Evolutionary conservation across 208 protist species (phyloP).

Genomic region (Trypanosoma theileri): DNA sequence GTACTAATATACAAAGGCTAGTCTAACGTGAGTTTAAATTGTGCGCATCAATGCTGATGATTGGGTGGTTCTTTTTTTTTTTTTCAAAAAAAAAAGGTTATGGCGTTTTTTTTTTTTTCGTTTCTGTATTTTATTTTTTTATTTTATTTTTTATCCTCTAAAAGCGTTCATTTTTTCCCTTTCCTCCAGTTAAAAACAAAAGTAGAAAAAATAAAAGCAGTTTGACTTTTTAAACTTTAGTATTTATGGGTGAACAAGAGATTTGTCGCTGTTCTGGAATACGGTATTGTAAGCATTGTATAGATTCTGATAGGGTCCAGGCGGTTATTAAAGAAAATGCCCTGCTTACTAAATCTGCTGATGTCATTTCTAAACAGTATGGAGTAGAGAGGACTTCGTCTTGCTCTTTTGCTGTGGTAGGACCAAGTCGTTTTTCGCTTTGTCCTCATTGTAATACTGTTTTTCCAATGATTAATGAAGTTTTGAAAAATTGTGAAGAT

Average conservation of each 20-base stretch:
- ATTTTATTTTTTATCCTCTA: neutral
- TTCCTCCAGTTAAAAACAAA: no score
- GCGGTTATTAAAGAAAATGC: conserved; percentile 43
- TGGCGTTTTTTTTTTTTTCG: neutral
- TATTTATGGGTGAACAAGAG: conserved; percentile 13
- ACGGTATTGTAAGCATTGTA: conserved; percentile 66
- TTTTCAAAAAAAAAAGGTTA: neutral
- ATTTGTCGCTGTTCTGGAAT: conserved; percentile 70
- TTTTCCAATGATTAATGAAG: conserved; percentile 27
- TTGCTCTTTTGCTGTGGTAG: conserved; percentile 59
- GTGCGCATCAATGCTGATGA: no score
- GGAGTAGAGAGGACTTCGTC: conserved; percentile 61
- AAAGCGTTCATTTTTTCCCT: neutral
- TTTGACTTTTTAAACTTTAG: neutral
- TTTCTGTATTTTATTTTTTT: neutral
- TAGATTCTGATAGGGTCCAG: conserved; percentile 46
- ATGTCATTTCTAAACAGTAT: conserved; percentile 57
- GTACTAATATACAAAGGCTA: no score
- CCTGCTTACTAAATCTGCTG: conserved; percentile 26
- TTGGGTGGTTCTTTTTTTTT: no score
- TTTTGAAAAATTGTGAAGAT: conserved; percentile 44
- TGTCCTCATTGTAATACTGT: conserved; percentile 47
- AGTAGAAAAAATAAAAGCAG: conserved; percentile 8
- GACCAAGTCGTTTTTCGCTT: conserved; percentile 36
- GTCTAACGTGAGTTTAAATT: no score